Evolutionary conservation across 23 red algal genomes (phyloP), one percentile per base, ranked within the genome.

Genomic region (Agarophyton chilense): DNA sequence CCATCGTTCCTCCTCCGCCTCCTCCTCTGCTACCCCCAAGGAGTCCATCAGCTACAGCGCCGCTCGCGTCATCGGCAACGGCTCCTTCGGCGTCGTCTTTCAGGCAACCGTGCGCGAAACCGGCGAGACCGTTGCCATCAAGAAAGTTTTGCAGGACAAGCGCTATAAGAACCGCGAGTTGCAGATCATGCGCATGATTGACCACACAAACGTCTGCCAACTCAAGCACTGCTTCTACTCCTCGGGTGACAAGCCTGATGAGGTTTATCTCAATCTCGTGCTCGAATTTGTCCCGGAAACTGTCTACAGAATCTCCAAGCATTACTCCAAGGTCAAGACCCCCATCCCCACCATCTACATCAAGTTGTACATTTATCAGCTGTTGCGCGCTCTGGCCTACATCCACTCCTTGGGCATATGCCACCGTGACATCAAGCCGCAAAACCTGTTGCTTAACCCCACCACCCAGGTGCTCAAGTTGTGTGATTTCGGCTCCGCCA

Each of bases 181-280:
- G 33, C 96, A 98, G 79, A 98, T 98, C 52, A 98, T 98, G 96
- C 89, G 96, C 26, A 93, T 92, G 92, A 89, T 98, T 74, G 88
- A 92, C 34, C 96, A 98, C 78, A 83, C 96, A 28, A 98, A 98
- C 79, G 88, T 98, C 25, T 93, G 94, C 31, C 61, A 95, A 81
- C 76, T 98, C n/a, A 98, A 98, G 89, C 96, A 98, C 50, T 98
- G 96, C 46, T 98, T 98, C 45, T 98, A 95, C 56, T 95, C 92
- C 2, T 91, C 93, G 0, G 96, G 96, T 3, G 96, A 98, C n/a
- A 98, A 98, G 84, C 62, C 78, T 19, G 96, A 94, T n/a, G 96
- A 98, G 51, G 92, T 98, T 2, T 98, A 94, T 35, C 90, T 98
- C 67, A 98, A 98, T 58, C 86, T 98, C 40, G 96, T 98, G 22